These are phyloP conservation scores for Candida dubliniensis DNA, from an alignment of 1,139 yeast genomes.

Conservation along the genomic window DNA sequence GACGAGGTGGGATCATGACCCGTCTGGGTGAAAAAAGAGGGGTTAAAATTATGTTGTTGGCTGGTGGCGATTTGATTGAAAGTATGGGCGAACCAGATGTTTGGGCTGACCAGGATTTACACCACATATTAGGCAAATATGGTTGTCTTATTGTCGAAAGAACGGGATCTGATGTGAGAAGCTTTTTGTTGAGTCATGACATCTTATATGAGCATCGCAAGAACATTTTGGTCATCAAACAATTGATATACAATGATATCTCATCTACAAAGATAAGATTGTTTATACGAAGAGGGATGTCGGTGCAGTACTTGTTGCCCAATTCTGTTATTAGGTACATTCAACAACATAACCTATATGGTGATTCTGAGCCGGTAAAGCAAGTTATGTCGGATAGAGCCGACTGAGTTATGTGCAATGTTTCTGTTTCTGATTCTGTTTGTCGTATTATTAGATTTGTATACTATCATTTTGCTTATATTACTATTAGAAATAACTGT, in stretches of 20 bases:
- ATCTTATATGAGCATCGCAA: slow-evolving; percentile 95
- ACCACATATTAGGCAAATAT: slow-evolving; percentile 90
- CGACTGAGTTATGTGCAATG: slow-evolving; percentile 23
- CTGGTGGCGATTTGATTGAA: slow-evolving; percentile 97
- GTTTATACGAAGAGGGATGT: slow-evolving; percentile 92
- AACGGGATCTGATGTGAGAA: slow-evolving; percentile 93
- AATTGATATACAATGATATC: slow-evolving; percentile 92
- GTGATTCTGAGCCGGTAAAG: slow-evolving; percentile 91
- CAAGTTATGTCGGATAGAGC: slow-evolving; percentile 69
- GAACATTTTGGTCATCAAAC: slow-evolving; percentile 91
- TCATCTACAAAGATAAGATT: slow-evolving; percentile 91
- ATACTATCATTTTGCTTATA: not conserved
- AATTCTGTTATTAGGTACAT: slow-evolving; percentile 93
- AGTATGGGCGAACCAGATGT: slow-evolving; percentile 99
- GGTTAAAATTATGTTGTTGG: slow-evolving; percentile 91
- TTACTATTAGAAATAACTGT: not conserved
- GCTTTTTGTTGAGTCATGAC: slow-evolving; percentile 88
- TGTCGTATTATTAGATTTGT: not conserved
- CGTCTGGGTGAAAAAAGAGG: slow-evolving; percentile 77
- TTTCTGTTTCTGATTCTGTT: not conserved
- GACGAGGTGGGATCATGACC: slow-evolving; percentile 81
- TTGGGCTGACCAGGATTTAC: slow-evolving; percentile 96
- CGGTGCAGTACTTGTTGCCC: slow-evolving; percentile 91
- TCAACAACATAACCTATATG: slow-evolving; percentile 85
- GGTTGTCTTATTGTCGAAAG: slow-evolving; percentile 97